Base-by-base conservation (phyloP, 164 flowering plant genomes). In the Aristolochia californica region DNA sequence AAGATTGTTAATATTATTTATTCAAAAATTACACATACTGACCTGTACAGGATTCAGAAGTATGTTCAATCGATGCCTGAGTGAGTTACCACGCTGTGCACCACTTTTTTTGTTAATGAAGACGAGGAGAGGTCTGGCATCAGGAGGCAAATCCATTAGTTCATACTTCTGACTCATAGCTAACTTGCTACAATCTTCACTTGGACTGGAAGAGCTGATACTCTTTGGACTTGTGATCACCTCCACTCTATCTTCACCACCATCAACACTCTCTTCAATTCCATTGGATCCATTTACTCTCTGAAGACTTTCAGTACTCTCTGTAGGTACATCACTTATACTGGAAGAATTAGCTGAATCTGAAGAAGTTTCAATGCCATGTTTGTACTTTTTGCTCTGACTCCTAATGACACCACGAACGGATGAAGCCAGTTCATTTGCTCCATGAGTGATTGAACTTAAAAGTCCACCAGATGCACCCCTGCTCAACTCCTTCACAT, bases 1-100 rank as follows among this genome's bases (percentile, higher is more conserved):
- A 12, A 20, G 51, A 11, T 18, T 48, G 22, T 5, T 4, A 5
- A 16, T 22, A 18, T 48, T n/a, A n/a, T 18, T n/a, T 48, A 48
- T 16, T n/a, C 5, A n/a, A 48, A 22, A 10, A 48, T 16, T 22
- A 15, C 21, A 9, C 1, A 50, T 26, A 62, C 70, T 68, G 22
- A 89, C 99, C 96, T 93, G 99, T 16, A 79, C 87, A 70, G 99
- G 99, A 75, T 93, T 93, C 66, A 93, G 56, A 49, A 93, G 95
- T 53, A 77, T 66, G 68, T 89, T 89, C 69, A 93, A 58, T 26
- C 97, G 94, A 48, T 63, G 90, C 77, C 64, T 80, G 45, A 93
- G 91, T 11, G 96, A 78, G 68, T 80, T 75, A 53, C 97, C 99
- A 43, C 88, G 84, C 55, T 82, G 96, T 27, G 96, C 96, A 38